Evolutionary conservation across 768 basidiomycete species (phyloP), one percentile per base, ranked within the genome.

Genomic region (Omphalotus guepiniiformis): DNA sequence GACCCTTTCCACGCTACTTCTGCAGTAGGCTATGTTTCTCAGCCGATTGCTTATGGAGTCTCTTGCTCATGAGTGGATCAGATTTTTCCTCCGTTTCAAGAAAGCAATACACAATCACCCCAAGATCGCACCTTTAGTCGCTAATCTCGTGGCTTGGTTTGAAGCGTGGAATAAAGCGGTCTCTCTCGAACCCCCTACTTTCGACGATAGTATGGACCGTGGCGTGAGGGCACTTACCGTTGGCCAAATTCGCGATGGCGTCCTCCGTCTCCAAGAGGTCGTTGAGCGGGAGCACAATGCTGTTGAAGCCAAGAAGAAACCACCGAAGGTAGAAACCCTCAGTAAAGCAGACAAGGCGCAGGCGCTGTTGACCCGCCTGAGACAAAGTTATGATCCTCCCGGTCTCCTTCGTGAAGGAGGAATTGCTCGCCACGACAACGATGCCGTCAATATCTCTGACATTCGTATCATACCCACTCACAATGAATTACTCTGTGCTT

Each of bases 391-490:
- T 51, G 75, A 80, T 23, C 77, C 77, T 3, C 83, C 85, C 0
- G 84, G 83, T 7, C 57, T 56, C 0, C 61, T 76, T 2, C 74
- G 77, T 9, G 23, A 43, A 1, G 71, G 66, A 0, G 82, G 82
- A 0, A n/a, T n/a, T n/a, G 70, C 74, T 0, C 74, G 87, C 1
- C 86, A 89, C 49, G 79, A 89, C 57, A 89, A 88, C 46, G 86
- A 88, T 53, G 68, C 63, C 37, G 58, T 63, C 21, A 71, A 80
- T 29, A 81, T 88, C 8, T 21, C 56, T 1, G 64, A 78, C 2
- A 85, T 90, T 36, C 68, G 78, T n/a, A 74, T 88, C 39, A 78
- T 81, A 0, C 88, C 88, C 0, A 89, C 88, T 0, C 74, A 85
- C 35, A 62, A 72, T 4, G 88, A 91, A 55, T 70, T 91, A 6